Conservation (phyloP, 176 grass and related monocot genomes). For the Chloris gayana region DNA sequence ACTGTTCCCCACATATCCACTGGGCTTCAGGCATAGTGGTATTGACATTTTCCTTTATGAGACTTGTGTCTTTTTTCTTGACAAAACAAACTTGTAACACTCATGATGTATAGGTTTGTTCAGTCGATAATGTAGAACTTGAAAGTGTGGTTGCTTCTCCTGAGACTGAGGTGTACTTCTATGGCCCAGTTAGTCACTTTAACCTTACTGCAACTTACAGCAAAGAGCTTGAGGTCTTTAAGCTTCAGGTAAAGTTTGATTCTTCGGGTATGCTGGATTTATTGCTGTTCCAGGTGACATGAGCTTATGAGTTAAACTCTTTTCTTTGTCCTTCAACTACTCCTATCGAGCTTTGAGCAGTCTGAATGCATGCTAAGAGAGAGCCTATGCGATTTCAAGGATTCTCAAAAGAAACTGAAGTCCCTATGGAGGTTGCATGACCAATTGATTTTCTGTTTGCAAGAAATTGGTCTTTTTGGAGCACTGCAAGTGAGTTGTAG, state of each 20-base stretch:
- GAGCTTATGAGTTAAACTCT: slow-evolving; percentile 32
- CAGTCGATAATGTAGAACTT: slow-evolving; percentile 78
- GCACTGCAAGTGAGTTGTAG: slow-evolving; percentile 68
- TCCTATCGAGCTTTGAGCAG: slow-evolving; percentile 44
- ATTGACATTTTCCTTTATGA: slow-evolving; percentile 20
- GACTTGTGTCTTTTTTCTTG: background rate
- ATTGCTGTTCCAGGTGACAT: slow-evolving; percentile 12
- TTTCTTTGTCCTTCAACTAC: slow-evolving; percentile 13
- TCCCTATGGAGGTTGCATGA: slow-evolving; percentile 70
- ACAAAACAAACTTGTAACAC: slow-evolving; percentile 15
- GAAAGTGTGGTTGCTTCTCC: slow-evolving; percentile 84
- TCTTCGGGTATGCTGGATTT: slow-evolving; percentile 21
- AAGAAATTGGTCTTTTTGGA: slow-evolving; percentile 86
- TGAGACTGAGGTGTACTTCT: slow-evolving; percentile 64
- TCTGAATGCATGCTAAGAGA: slow-evolving; percentile 59
- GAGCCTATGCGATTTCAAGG: slow-evolving; percentile 60
- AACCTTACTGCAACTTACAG: slow-evolving; percentile 45
- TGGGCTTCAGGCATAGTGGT: slow-evolving; percentile 18
- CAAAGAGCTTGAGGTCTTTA: slow-evolving; percentile 68
- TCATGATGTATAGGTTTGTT: slow-evolving; percentile 69
- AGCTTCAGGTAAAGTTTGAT: slow-evolving; percentile 58
- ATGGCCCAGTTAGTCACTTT: slow-evolving; percentile 53
- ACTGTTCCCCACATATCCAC: slow-evolving; percentile 14
- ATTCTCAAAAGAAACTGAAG: slow-evolving; percentile 74
- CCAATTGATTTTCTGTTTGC: slow-evolving; percentile 81